phyloP scores from a whole-genome alignment of 768 basidiomycete genomes.

The Collybia nuda region DNA sequence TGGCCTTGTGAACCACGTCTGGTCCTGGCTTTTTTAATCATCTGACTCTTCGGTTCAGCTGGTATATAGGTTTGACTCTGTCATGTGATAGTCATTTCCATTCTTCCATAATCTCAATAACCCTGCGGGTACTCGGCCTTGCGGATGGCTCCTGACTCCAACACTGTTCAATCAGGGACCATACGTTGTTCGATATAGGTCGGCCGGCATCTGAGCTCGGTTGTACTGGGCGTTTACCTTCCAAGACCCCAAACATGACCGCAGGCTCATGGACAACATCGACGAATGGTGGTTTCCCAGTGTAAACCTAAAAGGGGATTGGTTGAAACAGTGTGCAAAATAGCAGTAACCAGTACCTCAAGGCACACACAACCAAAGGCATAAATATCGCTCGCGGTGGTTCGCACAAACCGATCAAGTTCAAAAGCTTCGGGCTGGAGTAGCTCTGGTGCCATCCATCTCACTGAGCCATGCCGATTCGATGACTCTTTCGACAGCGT shows the following conservation, averaged over 20 bases:
- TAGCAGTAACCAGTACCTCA: conserved; percentile 15
- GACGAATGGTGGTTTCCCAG: conserved; percentile 16
- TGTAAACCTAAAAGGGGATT: conserved; percentile 14
- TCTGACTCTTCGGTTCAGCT: no score
- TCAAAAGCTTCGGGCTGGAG: conserved; percentile 16
- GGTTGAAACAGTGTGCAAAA: not conserved
- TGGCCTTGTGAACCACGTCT: no score
- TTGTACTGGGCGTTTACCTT: conserved; percentile 1
- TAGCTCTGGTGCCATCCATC: conserved; percentile 31
- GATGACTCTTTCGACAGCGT: conserved; percentile 12
- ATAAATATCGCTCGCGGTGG: conserved; percentile 24
- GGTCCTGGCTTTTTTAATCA: no score
- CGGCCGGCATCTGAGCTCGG: not conserved
- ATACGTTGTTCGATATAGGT: no score
- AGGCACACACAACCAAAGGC: conserved; percentile 22
- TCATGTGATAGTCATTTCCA: no score
- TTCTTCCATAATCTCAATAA: no score
- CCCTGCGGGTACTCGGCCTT: no score
- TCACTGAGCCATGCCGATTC: conserved; percentile 15
- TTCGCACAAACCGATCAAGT: conserved; percentile 9
- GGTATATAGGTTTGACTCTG: no score
- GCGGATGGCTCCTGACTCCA: no score
- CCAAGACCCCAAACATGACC: conserved; percentile 1
- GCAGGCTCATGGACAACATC: conserved; percentile 1
- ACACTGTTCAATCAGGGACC: no score